Conservation (phyloP, 2,329 filamentous ascomycete genomes). For the Neofusicoccum kwambonambiense region DNA sequence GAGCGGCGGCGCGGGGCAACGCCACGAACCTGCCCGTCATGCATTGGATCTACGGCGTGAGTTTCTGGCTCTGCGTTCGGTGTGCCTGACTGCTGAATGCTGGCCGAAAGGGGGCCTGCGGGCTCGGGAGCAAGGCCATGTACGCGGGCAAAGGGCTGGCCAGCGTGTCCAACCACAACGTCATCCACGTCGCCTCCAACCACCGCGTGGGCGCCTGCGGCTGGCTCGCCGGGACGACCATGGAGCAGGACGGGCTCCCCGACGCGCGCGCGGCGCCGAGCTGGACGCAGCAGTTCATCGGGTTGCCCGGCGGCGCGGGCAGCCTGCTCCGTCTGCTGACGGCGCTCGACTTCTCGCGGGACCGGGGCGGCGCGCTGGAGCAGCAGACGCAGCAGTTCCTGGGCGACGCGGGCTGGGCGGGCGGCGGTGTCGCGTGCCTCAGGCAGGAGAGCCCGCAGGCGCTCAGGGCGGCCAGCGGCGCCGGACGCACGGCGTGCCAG, state of each 20-base stretch:
- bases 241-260: no score
- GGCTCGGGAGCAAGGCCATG: background rate
- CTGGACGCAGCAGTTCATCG: conserved; percentile 51
- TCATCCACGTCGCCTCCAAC: conserved; percentile 38
- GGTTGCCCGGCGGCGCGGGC: conserved; percentile 46
- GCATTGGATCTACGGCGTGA: conserved; percentile 41
- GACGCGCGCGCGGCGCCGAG: conserved; percentile 22
- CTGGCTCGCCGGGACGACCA: no score
- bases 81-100: conserved; percentile 36
- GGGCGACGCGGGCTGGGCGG: no score
- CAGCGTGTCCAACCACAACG: conserved; percentile 30
- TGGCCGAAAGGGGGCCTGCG: background rate
- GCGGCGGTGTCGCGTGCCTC: conserved; percentile 29
- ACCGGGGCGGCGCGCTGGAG: no score
- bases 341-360: no score
- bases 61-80: conserved; percentile 28
- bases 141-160: conserved; percentile 38
- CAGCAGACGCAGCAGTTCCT: no score
- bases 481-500: conserved; percentile 32
- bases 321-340: conserved; percentile 51
- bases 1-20: no score
- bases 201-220: no score
- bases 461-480: conserved; percentile 28
- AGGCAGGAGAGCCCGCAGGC: conserved; percentile 25
- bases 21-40: no score